A percentile compares a stretch with the other conserved stretches of the same genome.
Evolutionary conservation across 2,329 filamentous ascomycete species (phyloP).

Genomic region (Ophiocordyceps camponoti-rufipedis): DNA sequence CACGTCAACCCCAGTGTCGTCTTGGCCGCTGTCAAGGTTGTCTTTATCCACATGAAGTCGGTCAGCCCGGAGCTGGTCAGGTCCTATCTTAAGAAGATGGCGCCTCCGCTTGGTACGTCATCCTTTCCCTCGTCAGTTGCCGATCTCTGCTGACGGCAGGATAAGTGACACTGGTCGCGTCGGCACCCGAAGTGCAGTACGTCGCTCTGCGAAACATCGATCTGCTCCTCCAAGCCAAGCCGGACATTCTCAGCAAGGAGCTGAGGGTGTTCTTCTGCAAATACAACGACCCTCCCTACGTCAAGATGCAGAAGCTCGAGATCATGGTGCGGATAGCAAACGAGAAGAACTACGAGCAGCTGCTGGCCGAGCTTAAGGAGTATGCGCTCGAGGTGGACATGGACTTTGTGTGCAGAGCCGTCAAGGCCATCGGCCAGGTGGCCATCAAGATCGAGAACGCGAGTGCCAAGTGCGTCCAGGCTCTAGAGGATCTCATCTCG

Average conservation of each 20-base stretch:
- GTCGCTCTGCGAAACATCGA: conserved; percentile 84
- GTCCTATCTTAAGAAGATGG: conserved; percentile 96
- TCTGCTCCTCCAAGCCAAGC: conserved; percentile 78
- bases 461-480: conserved; percentile 76
- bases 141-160: conserved; percentile 77
- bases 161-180: conserved; percentile 82
- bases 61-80: conserved; percentile 61
- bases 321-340: conserved; percentile 97
- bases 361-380: conserved; percentile 83
- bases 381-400: conserved; percentile 98
- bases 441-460: conserved; percentile 98
- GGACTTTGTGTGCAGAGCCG: conserved; percentile 94
- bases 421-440: conserved; percentile 90
- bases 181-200: conserved; percentile 97
- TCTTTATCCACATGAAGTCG: conserved; percentile 88
- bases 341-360: conserved; percentile 88
- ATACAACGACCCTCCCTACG: conserved; percentile 98
- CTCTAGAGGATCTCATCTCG: conserved; percentile 77
- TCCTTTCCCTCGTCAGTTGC: conserved; percentile 68
- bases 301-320: conserved; percentile 97
- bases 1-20: conserved; percentile 97
- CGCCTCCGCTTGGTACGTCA: conserved; percentile 93
- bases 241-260: conserved; percentile 87
- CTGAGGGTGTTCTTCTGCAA: conserved; percentile 99
- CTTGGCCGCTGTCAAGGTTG: conserved; percentile 89